These are phyloP conservation scores for Aegilops bicornis DNA, from an alignment of 176 grass and related monocot genomes.

Conservation along the genomic window DNA sequence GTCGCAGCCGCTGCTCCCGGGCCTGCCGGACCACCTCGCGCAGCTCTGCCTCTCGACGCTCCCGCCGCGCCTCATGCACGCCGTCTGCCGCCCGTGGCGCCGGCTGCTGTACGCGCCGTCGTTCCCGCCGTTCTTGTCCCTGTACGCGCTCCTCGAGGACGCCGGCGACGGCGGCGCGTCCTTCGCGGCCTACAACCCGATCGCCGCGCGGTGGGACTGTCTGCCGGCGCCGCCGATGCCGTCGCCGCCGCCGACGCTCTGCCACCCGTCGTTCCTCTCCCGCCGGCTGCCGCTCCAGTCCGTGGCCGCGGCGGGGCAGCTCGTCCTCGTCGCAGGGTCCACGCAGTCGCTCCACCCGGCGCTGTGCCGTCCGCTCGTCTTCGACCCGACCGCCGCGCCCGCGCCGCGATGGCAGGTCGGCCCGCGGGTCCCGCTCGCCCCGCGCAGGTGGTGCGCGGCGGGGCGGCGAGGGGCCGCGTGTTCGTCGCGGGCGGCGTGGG, in stretches of 20 bases:
- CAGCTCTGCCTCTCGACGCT: conserved; percentile 61
- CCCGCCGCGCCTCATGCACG: conserved; percentile 48
- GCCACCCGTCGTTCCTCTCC: conserved; percentile 71
- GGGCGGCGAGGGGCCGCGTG: conserved; percentile 40
- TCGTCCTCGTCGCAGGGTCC: conserved; percentile 62
- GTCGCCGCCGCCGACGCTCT: conserved; percentile 39
- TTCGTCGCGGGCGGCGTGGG: conserved; percentile 71
- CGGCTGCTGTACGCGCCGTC: conserved; percentile 59
- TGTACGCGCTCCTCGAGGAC: conserved; percentile 58
- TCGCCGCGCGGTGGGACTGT: conserved; percentile 39
- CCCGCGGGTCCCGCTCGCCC: conserved; percentile 55
- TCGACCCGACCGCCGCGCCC: conserved; percentile 41
- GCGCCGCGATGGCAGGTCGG: conserved; percentile 47
- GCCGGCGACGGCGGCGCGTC: neutral
- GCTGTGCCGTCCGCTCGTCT: conserved; percentile 55
- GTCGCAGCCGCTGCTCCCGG: conserved; percentile 50
- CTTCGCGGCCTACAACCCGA: conserved; percentile 60
- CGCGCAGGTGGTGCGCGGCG: conserved; percentile 82
- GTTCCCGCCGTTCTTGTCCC: conserved; percentile 53
- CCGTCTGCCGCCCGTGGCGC: conserved; percentile 71
- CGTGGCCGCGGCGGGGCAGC: conserved; percentile 30
- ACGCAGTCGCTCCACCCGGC: conserved; percentile 61
- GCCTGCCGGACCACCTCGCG: conserved; percentile 80
- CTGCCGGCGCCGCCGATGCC: conserved; percentile 53
- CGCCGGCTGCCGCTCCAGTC: conserved; percentile 71